Evolutionary conservation across 2,329 filamentous ascomycete species (phyloP).

Genomic region (Neofusicoccum umdonicola): DNA sequence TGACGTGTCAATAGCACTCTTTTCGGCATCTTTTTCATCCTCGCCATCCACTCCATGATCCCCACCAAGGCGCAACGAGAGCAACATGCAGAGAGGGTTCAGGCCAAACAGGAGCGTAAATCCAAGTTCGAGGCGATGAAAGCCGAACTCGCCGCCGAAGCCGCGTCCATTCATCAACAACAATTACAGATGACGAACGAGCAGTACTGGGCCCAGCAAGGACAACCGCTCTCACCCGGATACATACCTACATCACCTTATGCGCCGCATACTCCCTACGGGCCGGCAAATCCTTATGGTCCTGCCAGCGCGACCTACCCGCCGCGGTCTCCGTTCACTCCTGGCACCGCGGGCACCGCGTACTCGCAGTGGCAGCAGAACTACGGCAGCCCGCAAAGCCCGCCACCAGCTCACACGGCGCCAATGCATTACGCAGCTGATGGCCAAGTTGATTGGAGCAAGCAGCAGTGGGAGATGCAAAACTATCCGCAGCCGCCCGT

Average conservation of each 20-base stretch:
- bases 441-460: conserved; percentile 13
- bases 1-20: conserved; percentile 47
- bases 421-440: conserved; percentile 7
- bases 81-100: conserved; percentile 25
- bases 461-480: conserved; percentile 41
- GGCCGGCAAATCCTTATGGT: background rate
- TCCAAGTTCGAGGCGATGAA: conserved; percentile 34
- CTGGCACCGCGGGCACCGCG: conserved; percentile 31
- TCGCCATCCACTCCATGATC: conserved; percentile 57
- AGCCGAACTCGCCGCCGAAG: conserved; percentile 31
- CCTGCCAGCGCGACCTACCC: background rate
- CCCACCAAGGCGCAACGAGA: conserved; percentile 37
- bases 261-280: background rate
- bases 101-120: conserved; percentile 20
- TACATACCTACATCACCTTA: conserved; percentile 3
- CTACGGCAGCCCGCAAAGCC: conserved; percentile 20
- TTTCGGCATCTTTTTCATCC: conserved; percentile 58
- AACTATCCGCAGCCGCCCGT: conserved; percentile 3
- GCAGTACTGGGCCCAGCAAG: conserved; percentile 16
- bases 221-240: background rate
- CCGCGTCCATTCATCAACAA: background rate
- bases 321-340: conserved; percentile 24
- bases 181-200: conserved; percentile 7
- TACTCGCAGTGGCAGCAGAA: conserved; percentile 42
- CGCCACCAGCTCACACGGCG: background rate